Conservation (phyloP, 257 asterid genomes). For the Penstemon newberryi region DNA sequence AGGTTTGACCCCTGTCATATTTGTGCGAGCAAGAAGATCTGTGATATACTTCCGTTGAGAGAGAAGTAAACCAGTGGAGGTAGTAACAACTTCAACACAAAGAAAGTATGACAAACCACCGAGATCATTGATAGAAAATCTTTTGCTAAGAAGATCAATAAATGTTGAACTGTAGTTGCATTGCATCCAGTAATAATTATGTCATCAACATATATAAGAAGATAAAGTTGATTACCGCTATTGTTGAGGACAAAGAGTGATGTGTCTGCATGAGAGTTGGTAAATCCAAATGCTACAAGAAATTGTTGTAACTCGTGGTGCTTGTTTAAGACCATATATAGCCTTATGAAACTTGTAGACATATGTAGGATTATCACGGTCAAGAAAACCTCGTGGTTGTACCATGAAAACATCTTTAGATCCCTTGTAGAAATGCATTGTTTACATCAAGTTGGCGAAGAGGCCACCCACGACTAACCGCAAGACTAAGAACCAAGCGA, state of each 20-base stretch:
- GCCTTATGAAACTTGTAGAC: too few species aligned
- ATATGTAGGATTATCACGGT: background rate
- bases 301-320: background rate
- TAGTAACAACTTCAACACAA: background rate
- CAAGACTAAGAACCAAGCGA: too few species aligned
- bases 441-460: too few species aligned
- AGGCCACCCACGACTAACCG: too few species aligned
- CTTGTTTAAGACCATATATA: background rate
- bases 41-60: background rate
- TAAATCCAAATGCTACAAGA: background rate
- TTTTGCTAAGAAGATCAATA: background rate
- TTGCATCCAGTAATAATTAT: background rate
- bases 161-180: background rate
- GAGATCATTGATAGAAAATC: background rate
- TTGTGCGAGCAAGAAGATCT: background rate
- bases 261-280: background rate
- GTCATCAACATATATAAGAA: background rate
- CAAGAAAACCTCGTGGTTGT: constrained; percentile 1
- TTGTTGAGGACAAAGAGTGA: background rate
- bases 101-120: background rate
- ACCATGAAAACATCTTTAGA: background rate
- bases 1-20: background rate
- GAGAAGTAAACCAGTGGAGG: background rate
- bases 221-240: background rate
- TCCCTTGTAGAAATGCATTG: background rate